Evolutionary conservation across 192 early-diverging fungal species (phyloP).

Genomic region (Linnemannia schmuckeri): DNA sequence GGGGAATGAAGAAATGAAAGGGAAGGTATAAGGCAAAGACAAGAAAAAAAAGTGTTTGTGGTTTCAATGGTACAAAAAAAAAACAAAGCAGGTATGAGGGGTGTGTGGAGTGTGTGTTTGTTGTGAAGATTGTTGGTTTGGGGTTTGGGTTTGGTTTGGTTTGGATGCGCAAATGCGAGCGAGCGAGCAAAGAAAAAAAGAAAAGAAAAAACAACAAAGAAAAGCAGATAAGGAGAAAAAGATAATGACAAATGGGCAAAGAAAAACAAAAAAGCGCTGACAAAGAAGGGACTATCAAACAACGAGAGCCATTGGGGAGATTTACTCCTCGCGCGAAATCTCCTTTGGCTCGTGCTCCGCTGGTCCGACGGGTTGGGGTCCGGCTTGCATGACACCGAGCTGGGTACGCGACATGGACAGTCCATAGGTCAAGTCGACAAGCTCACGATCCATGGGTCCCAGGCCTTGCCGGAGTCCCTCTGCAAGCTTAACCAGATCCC

Average conservation of each 20-base stretch:
- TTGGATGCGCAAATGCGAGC: slow-evolving; percentile 6
- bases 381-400: slow-evolving; percentile 44
- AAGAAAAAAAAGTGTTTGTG: neutral
- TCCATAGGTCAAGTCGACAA: slow-evolving; percentile 44
- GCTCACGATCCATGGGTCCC: slow-evolving; percentile 41
- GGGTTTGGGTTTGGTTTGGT: neutral
- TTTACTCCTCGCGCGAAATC: slow-evolving; percentile 47
- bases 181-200: neutral
- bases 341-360: slow-evolving; percentile 37
- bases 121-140: neutral
- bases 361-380: neutral
- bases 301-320: neutral
- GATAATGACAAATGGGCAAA: slow-evolving; percentile 9
- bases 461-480: slow-evolving; percentile 33
- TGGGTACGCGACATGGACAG: slow-evolving; percentile 48
- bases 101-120: neutral
- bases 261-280: slow-evolving; percentile 6
- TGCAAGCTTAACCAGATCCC: slow-evolving; percentile 42
- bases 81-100: slow-evolving; percentile 11
- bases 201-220: slow-evolving; percentile 2
- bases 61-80: slow-evolving; percentile 10
- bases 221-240: neutral
- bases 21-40: slow-evolving; percentile 7
- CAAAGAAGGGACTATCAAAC: neutral
- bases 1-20: neutral